These are phyloP conservation scores for Carex pumila DNA, from an alignment of 176 grass and related monocot genomes.

Conservation along the genomic window DNA sequence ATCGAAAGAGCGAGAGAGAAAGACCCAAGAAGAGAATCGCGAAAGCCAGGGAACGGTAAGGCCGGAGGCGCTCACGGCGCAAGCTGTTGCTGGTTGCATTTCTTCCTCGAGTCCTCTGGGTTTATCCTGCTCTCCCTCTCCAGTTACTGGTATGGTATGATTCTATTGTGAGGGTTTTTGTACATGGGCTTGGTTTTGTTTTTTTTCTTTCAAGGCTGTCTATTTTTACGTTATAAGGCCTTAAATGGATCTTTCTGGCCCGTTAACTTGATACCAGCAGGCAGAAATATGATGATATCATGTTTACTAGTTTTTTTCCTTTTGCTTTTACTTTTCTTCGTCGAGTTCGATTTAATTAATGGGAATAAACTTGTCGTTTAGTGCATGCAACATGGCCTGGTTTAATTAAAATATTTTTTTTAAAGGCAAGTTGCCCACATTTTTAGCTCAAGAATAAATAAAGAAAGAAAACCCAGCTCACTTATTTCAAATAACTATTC, in stretches of 20 bases:
- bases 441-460: not conserved
- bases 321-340: not conserved
- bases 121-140: constrained; percentile 7
- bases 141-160: not conserved
- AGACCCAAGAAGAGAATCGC: not conserved
- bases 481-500: not conserved
- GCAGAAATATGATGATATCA: not conserved
- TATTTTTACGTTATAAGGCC: not conserved
- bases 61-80: not conserved
- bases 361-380: not conserved
- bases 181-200: not conserved
- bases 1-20: not conserved
- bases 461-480: not conserved
- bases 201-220: not conserved
- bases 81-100: constrained; percentile 3
- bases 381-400: not conserved
- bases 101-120: constrained; percentile 6
- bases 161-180: not conserved
- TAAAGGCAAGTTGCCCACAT: not conserved
- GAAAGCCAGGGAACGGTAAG: not conserved
- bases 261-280: not conserved
- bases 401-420: not conserved
- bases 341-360: not conserved
- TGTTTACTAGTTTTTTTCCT: not conserved
- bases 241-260: not conserved